Evolutionary conservation across 345 rosid genomes (phyloP).

Genomic region (Citropsis articulata): DNA sequence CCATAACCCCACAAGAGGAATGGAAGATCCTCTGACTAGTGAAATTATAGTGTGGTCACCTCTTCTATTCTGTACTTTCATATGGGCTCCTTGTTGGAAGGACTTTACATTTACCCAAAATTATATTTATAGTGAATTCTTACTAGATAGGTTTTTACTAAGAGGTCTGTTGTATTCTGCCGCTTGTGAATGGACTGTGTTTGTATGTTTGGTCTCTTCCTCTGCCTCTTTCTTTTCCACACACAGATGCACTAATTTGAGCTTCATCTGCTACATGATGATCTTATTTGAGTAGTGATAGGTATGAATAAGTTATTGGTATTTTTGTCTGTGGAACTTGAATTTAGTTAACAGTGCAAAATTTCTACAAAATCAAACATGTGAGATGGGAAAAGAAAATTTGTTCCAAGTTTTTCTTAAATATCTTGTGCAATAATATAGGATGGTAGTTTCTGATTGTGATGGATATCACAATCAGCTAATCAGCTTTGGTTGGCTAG

Average conservation of each 20-base stretch:
- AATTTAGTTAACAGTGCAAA: background rate
- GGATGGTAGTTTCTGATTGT: background rate
- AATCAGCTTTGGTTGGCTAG: background rate
- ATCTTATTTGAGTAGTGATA: background rate
- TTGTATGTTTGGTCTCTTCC: background rate
- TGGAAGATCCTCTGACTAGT: background rate
- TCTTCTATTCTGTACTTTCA: background rate
- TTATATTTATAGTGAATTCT: no score
- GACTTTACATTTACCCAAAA: background rate
- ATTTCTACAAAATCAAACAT: background rate
- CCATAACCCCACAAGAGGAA: background rate
- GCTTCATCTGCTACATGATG: background rate
- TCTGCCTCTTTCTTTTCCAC: background rate
- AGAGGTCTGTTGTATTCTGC: background rate
- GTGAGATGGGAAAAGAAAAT: background rate
- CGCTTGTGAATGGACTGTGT: background rate
- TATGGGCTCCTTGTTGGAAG: background rate
- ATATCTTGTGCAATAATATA: background rate
- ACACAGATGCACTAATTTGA: background rate
- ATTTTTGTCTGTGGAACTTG: background rate
- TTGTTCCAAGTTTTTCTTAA: background rate
- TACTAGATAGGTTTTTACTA: background rate
- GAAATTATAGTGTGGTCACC: background rate
- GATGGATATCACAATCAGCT: no score
- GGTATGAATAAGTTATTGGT: background rate